phyloP scores from a whole-genome alignment of 208 protist genomes.

The Crithidia thermophila region DNA sequence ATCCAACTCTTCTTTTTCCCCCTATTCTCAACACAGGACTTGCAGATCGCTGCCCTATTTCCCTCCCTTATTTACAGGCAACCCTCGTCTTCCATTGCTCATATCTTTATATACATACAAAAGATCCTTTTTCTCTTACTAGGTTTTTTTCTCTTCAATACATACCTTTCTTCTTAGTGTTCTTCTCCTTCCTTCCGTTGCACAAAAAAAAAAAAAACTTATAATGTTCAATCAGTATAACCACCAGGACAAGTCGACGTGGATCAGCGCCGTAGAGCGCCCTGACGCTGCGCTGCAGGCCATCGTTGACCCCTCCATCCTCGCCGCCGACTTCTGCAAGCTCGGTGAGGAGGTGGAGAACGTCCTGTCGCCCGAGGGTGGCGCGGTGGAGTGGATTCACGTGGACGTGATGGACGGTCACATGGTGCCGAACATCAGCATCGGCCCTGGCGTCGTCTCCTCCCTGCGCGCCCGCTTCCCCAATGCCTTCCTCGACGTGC shows the following conservation, averaged over 20 bases:
- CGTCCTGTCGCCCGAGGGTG: constrained; percentile 70
- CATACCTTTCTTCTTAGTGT: neutral
- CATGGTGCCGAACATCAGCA: constrained; percentile 98
- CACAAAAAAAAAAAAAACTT: constrained; percentile 6
- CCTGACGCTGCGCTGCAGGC: constrained; percentile 44
- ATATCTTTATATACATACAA: neutral
- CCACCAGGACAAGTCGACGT: constrained; percentile 62
- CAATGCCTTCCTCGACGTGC: constrained; percentile 94
- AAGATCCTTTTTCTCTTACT: neutral
- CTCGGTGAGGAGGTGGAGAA: constrained; percentile 81
- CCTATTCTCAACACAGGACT: too few species aligned
- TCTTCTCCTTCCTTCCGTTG: neutral
- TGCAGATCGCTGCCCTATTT: neutral
- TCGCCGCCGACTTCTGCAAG: constrained; percentile 87
- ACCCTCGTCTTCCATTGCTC: neutral
- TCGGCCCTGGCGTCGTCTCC: constrained; percentile 95
- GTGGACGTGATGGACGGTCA: constrained; percentile 98
- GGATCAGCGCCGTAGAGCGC: constrained; percentile 50
- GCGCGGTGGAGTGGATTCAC: constrained; percentile 93
- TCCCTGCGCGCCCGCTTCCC: constrained; percentile 84
- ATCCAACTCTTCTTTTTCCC: too few species aligned
- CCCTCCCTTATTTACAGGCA: neutral
- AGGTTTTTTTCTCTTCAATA: neutral
- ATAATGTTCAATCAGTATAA: constrained; percentile 32
- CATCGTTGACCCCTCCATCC: constrained; percentile 92